Conservation (phyloP, 2,329 filamentous ascomycete genomes). For the Zymoseptoria crescenta region DNA sequence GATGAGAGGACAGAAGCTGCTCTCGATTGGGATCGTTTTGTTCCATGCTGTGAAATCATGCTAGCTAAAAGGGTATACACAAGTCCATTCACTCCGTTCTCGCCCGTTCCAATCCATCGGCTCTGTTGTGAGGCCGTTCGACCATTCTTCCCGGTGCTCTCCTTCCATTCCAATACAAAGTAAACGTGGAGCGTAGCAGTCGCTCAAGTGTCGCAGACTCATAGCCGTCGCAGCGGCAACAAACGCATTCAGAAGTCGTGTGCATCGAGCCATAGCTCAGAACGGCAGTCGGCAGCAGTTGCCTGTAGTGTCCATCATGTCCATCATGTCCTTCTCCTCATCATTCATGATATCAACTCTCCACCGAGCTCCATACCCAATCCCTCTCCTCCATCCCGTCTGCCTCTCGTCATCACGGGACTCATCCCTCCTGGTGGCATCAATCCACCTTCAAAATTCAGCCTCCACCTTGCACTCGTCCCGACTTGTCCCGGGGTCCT, state of each 20-base stretch:
- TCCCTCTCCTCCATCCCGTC: conserved; percentile 38
- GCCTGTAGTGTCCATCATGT: not conserved
- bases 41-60: not conserved
- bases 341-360: conserved; percentile 40
- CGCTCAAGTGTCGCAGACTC: not conserved
- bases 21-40: not conserved
- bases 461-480: conserved; percentile 57
- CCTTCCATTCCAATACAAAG: not conserved
- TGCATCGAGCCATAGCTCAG: not conserved
- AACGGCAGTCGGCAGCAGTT: not conserved
- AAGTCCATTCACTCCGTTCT: not conserved
- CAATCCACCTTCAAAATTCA: conserved; percentile 62
- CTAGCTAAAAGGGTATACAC: not conserved
- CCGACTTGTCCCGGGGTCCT: conserved; percentile 57
- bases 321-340: not conserved
- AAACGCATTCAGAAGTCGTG: not conserved
- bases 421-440: conserved; percentile 47
- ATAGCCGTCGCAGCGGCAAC: not conserved
- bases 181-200: not conserved
- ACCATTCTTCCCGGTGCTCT: not conserved
- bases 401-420: conserved; percentile 29
- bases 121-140: not conserved
- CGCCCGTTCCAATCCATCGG: not conserved
- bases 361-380: conserved; percentile 60
- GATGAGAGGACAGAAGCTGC: not conserved